phyloP scores from a whole-genome alignment of 2,329 filamentous ascomycete genomes.

The Fusarium phyllophilum region DNA sequence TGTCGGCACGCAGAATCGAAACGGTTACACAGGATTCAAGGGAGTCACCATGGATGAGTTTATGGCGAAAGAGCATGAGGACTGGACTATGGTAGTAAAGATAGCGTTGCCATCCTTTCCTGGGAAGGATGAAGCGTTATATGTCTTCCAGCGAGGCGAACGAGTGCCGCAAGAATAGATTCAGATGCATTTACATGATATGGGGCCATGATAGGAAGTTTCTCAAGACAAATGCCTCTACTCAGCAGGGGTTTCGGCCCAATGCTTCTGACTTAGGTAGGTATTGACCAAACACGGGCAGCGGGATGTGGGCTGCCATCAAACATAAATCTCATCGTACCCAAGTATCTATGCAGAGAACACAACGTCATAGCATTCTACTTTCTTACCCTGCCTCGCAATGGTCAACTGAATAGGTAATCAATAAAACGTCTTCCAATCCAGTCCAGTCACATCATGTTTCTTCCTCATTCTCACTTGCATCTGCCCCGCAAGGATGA shows the following conservation, averaged over 20 bases:
- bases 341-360: not conserved
- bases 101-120: slow-evolving; percentile 78
- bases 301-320: not conserved
- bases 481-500: slow-evolving; percentile 21
- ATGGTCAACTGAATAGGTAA: slow-evolving; percentile 2
- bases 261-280: not conserved
- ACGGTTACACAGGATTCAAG: slow-evolving; percentile 78
- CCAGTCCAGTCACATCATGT: slow-evolving; percentile 1
- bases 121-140: slow-evolving; percentile 80
- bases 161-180: slow-evolving; percentile 45
- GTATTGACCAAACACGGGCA: not conserved
- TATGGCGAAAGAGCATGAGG: slow-evolving; percentile 65
- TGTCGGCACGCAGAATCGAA: slow-evolving; percentile 78
- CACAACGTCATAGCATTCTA: not conserved
- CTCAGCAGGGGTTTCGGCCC: not conserved
- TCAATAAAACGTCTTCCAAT: not conserved
- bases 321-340: not conserved
- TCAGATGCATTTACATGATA: not conserved
- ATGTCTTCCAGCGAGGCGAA: slow-evolving; percentile 68
- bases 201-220: not conserved
- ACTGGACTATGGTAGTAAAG: slow-evolving; percentile 70
- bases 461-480: not conserved
- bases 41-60: slow-evolving; percentile 73
- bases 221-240: not conserved
- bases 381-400: not conserved